Conservation (phyloP, 139 green algal species). For the Coelastrella sp. region DNA sequence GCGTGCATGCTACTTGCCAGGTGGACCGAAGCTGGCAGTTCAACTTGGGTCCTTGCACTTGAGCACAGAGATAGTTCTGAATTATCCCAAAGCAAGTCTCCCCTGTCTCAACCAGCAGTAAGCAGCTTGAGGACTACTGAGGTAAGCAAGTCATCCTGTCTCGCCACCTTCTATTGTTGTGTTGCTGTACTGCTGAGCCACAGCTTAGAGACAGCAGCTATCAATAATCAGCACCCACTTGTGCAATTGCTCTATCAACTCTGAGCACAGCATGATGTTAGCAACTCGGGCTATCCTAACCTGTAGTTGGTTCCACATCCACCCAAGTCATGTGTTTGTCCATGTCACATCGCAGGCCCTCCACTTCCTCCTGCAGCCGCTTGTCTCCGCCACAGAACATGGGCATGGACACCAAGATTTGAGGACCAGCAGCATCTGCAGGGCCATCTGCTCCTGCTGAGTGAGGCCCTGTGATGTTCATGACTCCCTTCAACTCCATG, state of each 20-base stretch:
- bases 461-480: slow-evolving; percentile 37
- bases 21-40: not conserved
- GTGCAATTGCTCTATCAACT: not conserved
- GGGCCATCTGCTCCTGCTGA: not conserved
- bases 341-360: slow-evolving; percentile 28
- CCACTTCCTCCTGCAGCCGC: not conserved
- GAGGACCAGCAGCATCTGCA: not conserved
- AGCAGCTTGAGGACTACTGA: too few relatives aligned
- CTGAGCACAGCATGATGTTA: not conserved
- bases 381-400: slow-evolving; percentile 40
- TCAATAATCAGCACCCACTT: not conserved
- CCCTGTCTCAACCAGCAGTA: too few relatives aligned
- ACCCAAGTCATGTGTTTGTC: slow-evolving; percentile 36
- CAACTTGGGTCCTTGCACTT: too few relatives aligned
- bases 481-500: slow-evolving; percentile 22
- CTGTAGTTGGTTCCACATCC: slow-evolving; percentile 43
- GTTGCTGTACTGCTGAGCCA: not conserved
- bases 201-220: not conserved
- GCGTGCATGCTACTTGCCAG: not conserved
- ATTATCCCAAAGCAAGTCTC: too few relatives aligned
- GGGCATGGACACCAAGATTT: slow-evolving; percentile 34
- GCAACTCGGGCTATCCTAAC: not conserved
- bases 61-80: too few relatives aligned
- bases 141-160: too few relatives aligned
- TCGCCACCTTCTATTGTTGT: not conserved